These are phyloP conservation scores for Bretschneidera sinensis DNA, from an alignment of 345 rosid species.

Conservation along the genomic window DNA sequence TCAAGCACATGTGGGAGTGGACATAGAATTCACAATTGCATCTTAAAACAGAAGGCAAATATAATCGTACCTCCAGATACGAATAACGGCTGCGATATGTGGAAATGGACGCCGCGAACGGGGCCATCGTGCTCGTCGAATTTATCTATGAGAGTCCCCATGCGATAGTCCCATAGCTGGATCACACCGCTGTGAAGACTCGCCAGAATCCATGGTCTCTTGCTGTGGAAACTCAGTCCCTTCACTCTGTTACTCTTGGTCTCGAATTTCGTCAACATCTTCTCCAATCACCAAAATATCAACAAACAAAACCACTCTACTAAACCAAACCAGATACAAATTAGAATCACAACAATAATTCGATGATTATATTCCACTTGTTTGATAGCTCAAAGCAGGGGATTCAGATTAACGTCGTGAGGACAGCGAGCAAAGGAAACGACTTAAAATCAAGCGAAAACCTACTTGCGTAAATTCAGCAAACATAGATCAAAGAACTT, in stretches of 20 bases:
- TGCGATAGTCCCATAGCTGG: conserved; percentile 99
- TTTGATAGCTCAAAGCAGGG: no score
- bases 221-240: conserved; percentile 91
- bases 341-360: no score
- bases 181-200: conserved; percentile 99
- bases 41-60: background rate
- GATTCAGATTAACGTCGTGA: no score
- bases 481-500: no score
- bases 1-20: background rate
- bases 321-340: no score
- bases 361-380: no score
- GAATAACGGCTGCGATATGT: conserved; percentile 81
- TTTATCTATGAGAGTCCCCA: conserved; percentile 90
- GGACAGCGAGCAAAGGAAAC: no score
- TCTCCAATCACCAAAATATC: conserved; percentile 25
- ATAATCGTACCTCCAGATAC: conserved; percentile 75
- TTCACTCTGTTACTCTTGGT: conserved; percentile 98
- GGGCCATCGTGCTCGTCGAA: conserved; percentile 99
- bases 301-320: no score
- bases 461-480: no score
- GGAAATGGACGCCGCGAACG: conserved; percentile 98
- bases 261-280: conserved; percentile 95
- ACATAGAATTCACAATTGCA: background rate
- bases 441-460: no score
- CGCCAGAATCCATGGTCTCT: conserved; percentile 98